phyloP scores from a whole-genome alignment of 306 rosid genomes.

The Hippophae rhamnoides region DNA sequence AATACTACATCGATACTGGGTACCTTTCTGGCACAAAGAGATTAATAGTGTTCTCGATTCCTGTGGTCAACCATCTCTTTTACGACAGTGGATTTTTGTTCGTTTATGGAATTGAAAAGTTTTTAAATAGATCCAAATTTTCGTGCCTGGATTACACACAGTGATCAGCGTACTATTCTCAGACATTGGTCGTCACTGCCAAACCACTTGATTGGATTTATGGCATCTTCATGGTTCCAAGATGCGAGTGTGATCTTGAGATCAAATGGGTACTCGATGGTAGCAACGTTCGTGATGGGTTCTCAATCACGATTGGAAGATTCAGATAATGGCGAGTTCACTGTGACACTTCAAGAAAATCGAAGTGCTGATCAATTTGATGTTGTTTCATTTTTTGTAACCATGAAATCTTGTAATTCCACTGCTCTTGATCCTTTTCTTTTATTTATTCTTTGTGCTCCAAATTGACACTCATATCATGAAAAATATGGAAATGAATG shows the following conservation, averaged over 20 bases:
- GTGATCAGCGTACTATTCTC: constrained; percentile 5
- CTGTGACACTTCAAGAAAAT: too few species aligned
- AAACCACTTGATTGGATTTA: constrained; percentile 12
- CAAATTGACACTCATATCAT: too few species aligned
- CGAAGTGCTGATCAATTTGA: too few species aligned
- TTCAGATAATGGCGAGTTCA: neutral
- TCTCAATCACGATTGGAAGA: constrained; percentile 36
- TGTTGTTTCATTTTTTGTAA: too few species aligned
- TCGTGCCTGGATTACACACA: constrained; percentile 11
- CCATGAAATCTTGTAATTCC: too few species aligned
- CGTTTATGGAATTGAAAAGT: constrained; percentile 41
- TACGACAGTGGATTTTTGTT: constrained; percentile 51
- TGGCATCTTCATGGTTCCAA: constrained; percentile 24
- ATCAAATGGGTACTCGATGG: constrained; percentile 35
- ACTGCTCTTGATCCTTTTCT: too few species aligned
- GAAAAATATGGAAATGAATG: too few species aligned
- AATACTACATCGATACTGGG: constrained; percentile 53
- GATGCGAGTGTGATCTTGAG: constrained; percentile 31
- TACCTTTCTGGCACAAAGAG: constrained; percentile 45
- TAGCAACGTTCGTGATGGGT: constrained; percentile 56
- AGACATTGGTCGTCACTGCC: constrained; percentile 10
- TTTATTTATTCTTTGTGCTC: too few species aligned
- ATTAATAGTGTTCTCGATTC: constrained; percentile 53
- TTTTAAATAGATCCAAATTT: constrained; percentile 40
- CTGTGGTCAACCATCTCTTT: constrained; percentile 33